A percentile compares a stretch with the other conserved stretches of the same genome.
Conservation (phyloP, 108 stramenopile genomes). For the Nitzschia sp. region DNA sequence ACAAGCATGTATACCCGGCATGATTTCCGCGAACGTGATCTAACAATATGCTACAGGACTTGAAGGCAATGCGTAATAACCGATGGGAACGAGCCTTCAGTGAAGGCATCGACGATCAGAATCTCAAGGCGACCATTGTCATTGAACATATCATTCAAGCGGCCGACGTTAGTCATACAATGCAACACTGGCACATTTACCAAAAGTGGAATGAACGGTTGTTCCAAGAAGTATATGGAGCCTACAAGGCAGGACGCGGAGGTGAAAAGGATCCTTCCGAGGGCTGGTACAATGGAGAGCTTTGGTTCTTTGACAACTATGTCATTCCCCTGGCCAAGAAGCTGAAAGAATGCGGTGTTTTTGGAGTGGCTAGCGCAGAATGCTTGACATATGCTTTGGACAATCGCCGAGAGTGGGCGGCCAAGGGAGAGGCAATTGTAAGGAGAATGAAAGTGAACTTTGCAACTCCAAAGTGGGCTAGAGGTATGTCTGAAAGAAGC, state of each 20-base stretch:
- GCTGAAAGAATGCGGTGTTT: constrained; percentile 41
- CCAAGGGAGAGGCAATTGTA: constrained; percentile 13
- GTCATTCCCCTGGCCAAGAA: constrained; percentile 50
- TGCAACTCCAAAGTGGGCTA: background rate
- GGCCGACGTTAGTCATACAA: constrained; percentile 3
- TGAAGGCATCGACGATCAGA: background rate
- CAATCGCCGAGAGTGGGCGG: constrained; percentile 4
- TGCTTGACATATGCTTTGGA: constrained; percentile 13
- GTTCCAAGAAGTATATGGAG: constrained; percentile 44
- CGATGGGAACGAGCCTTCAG: background rate
- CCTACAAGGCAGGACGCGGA: constrained; percentile 11
- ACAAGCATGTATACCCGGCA: background rate
- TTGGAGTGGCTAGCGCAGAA: constrained; percentile 13
- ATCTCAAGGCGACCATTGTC: constrained; percentile 4
- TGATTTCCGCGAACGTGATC: background rate
- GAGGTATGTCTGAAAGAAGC: background rate
- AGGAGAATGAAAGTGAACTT: background rate
- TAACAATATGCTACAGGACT: background rate
- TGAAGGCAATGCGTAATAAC: background rate
- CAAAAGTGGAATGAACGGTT: constrained; percentile 29
- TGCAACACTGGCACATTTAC: constrained; percentile 23
- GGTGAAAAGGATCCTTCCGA: constrained; percentile 38
- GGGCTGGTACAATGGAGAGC: constrained; percentile 54
- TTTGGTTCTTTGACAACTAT: constrained; percentile 50
- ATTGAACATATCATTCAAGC: constrained; percentile 3